These are phyloP conservation scores for Sisymbrium irio DNA, from an alignment of 345 rosid genomes.

Conservation along the genomic window DNA sequence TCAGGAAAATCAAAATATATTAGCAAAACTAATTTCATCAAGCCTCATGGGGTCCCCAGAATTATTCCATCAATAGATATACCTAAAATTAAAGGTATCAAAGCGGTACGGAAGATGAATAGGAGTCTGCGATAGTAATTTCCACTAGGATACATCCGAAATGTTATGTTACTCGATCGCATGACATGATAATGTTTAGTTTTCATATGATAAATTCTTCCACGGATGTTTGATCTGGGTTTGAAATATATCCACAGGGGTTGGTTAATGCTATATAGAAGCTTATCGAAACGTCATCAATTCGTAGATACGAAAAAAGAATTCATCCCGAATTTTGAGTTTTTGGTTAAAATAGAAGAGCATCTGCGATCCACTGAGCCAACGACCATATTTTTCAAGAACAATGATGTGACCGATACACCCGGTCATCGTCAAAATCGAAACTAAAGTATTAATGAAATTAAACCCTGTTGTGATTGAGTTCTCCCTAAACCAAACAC, in stretches of 20 bases:
- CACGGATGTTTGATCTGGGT: background rate
- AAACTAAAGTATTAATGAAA: background rate
- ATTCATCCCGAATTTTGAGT: background rate
- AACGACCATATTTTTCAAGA: background rate
- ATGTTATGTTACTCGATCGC: background rate
- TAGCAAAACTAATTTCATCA: background rate
- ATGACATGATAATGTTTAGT: background rate
- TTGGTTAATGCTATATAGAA: background rate
- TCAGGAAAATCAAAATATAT: background rate
- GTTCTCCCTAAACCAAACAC: background rate
- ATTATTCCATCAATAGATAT: background rate
- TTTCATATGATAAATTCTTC: background rate
- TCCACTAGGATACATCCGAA: too few species aligned
- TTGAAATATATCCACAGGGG: background rate
- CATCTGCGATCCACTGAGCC: background rate
- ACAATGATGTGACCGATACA: background rate
- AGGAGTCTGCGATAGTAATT: too few species aligned
- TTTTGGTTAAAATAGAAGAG: constrained; percentile 4
- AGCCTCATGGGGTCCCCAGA: constrained; percentile 8
- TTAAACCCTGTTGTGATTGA: background rate
- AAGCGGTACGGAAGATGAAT: background rate
- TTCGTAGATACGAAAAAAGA: background rate
- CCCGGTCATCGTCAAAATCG: background rate
- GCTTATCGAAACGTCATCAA: background rate
- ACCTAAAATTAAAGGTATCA: background rate